A percentile compares a stretch with the other conserved stretches of the same genome.
Evolutionary conservation across 2,329 filamentous ascomycete genomes (phyloP).

Genomic region (Emmonsia crescens): DNA sequence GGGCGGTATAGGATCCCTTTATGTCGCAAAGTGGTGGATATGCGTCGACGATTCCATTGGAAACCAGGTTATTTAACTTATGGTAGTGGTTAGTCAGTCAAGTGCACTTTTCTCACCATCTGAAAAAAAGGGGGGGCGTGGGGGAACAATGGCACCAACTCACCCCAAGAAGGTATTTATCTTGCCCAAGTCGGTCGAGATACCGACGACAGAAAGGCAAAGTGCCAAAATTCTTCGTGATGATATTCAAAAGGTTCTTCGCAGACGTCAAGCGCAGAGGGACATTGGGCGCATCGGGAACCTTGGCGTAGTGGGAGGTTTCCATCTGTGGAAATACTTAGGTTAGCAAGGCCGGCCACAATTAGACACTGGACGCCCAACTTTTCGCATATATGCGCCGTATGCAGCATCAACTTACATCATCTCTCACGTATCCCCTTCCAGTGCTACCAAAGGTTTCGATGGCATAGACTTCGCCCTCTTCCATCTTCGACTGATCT

Average conservation of each 20-base stretch:
- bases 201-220: slow-evolving; percentile 85
- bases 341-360: slow-evolving; percentile 2
- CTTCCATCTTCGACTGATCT: slow-evolving; percentile 93
- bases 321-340: slow-evolving; percentile 45
- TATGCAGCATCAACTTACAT: slow-evolving; percentile 43
- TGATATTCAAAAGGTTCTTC: slow-evolving; percentile 73
- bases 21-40: slow-evolving; percentile 85
- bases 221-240: slow-evolving; percentile 94
- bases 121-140: not conserved
- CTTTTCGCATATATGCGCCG: not conserved
- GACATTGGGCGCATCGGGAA: slow-evolving; percentile 61
- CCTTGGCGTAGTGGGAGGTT: slow-evolving; percentile 77
- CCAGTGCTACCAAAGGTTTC: slow-evolving; percentile 94
- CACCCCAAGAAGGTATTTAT: slow-evolving; percentile 86
- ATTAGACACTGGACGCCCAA: not conserved
- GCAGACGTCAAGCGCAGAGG: slow-evolving; percentile 69
- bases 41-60: slow-evolving; percentile 72
- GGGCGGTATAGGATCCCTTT: slow-evolving; percentile 89
- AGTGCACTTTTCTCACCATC: not conserved
- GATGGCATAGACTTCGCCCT: slow-evolving; percentile 89
- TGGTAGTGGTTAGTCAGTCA: slow-evolving; percentile 18
- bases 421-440: slow-evolving; percentile 75
- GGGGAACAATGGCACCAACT: slow-evolving; percentile 25
- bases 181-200: slow-evolving; percentile 81
- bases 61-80: slow-evolving; percentile 75